Base-by-base conservation (phyloP, 768 basidiomycete species). In the Leccinum truebloodii region DNA sequence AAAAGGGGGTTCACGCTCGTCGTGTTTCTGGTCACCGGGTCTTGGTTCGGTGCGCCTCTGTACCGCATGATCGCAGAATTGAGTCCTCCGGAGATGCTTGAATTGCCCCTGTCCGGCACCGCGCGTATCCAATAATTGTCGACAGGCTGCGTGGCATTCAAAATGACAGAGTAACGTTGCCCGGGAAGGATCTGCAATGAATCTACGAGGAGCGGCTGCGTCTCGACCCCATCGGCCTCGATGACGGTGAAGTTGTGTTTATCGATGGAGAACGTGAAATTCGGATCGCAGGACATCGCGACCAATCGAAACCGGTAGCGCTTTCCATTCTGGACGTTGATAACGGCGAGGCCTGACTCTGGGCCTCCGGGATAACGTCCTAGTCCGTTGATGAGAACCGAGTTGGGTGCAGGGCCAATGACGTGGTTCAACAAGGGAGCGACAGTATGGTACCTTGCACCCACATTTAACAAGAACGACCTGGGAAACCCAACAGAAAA, bases 51-150 rank as follows among this genome's bases (percentile, higher is more conserved):
- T 1, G 81, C 82, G 18, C 81, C 81, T 12, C 44, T 59, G 66
- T 86, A 86, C 13, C 81, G 78, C 8, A 85, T 70, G 51, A 85
- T 83, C 2, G 82, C 86, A 12, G 80, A 83, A 67, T 83, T 86
- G 26, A 81, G 62, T 20, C 83, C 83, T 18, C 73, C 76, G 1
- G 57, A 2, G 50, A 76, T 76, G 16, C 61, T 59, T 3, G 69
- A 14, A 14, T 58, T 63, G 12, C 61, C 44, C 1, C 57, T 55
- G 51, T 56, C 73, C 3, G 79, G 75, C 20, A 70, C 26, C 1
- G 80, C 78, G 16, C 81, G 78, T 24, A 85, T 76, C 82, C 83
- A 87, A 70, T 86, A 86, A 68, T 85, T 86, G 13, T 61, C 75
- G 14, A 81, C 65, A 0, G 75, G 69, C 57, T 82, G 76, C 39